Evolutionary conservation across 148 eudicot genomes (phyloP), one percentile per base, ranked within the genome.

Genomic region (Polygonum maritimum): DNA sequence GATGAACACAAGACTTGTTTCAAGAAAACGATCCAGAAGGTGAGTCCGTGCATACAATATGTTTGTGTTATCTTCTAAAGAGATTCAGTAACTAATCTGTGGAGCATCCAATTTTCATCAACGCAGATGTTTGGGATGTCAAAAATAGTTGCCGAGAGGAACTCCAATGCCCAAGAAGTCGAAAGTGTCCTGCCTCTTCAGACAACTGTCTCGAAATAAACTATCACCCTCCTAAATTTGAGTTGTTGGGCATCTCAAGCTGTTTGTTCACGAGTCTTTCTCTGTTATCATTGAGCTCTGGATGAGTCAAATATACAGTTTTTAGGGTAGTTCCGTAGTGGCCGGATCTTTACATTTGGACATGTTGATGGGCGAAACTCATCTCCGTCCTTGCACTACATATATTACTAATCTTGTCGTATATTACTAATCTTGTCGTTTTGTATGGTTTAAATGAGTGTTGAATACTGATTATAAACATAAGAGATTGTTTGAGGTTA

Each of bases 1-100:
- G 98, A 91, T 58, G 98, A 94, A 80, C 98, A 94, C 83, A 90
- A 86, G 80, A 87, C 88, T 47, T 94, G 98, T 84, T 90, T 92
- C 49, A 86, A 86, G 74, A 94, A 94, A 80, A 91, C 97, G 21
- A 84, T 92, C 63, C 81, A 85, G 73, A 94, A 94, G 95, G 97
- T 91, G 69, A 60, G 73, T 33, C 65, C 65, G 57, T 1, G 38
- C 13, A 22, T 16, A 4, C 41, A 4, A 39, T 39, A 39, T 16
- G 12, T 26, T 26, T 26, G 31, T 26, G 31, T 26, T 26, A 26
- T 26, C 31, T 26, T 26, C 31, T 16, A 49, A 49, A 39, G 0
- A 14, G 16, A 7, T 49, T 49, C 21, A 15, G 57, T 16, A 51
- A 14, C 57, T 51, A 14, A 51, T 7, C 6, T 44, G 7, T 2